A percentile compares a stretch with the other conserved stretches of the same genome.
Conservation (phyloP, 2,329 filamentous ascomycete genomes). For the Myriosclerotinia curreyana region DNA sequence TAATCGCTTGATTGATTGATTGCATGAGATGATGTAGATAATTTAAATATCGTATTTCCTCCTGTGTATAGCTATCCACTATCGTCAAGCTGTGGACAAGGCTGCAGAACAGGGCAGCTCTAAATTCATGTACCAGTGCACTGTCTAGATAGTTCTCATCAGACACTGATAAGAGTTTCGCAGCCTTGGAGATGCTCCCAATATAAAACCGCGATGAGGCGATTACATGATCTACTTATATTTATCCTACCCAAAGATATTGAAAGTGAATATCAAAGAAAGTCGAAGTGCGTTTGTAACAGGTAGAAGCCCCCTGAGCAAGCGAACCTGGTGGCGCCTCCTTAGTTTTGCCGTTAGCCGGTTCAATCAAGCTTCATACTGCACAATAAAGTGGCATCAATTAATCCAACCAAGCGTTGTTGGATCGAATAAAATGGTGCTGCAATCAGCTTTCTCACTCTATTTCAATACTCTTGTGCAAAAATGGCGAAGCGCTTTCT, state of each 20-base stretch:
- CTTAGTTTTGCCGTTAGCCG: neutral
- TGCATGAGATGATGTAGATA: conserved; percentile 15
- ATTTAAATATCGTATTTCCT: neutral
- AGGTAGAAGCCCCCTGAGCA: neutral
- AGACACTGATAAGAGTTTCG: neutral
- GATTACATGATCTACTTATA: neutral
- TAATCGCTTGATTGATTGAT: neutral
- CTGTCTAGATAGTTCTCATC: neutral
- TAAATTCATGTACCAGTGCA: neutral
- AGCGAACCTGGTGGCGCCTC: neutral
- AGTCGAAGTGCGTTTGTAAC: neutral
- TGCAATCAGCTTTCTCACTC: no score
- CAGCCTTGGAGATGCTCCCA: neutral
- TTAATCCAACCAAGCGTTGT: neutral
- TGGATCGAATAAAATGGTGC: neutral
- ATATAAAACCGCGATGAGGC: neutral
- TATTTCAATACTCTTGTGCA: no score
- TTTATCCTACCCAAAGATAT: neutral
- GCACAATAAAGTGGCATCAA: neutral
- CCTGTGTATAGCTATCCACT: conserved; percentile 6
- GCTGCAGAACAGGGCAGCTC: neutral
- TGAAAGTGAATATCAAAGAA: neutral
- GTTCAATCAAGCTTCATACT: neutral
- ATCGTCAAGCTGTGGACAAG: conserved; percentile 5
- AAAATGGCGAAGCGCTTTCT: no score